These are phyloP conservation scores for Diversispora eburnea DNA, from an alignment of 192 early-diverging fungal genomes.

Conservation along the genomic window DNA sequence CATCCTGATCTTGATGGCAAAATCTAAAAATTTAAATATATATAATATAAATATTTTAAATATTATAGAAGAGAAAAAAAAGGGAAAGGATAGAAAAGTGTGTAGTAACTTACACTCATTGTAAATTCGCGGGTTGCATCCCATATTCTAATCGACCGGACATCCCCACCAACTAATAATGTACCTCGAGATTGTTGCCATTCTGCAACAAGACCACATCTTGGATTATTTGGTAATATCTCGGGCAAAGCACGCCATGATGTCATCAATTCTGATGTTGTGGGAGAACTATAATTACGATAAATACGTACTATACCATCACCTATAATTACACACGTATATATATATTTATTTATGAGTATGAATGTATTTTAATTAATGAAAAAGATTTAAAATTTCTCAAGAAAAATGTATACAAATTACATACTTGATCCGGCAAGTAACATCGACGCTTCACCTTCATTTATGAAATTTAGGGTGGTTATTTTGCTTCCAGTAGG, in stretches of 20 bases:
- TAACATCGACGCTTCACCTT: conserved; percentile 80
- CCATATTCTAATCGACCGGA: conserved; percentile 68
- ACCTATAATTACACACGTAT: conserved; percentile 48
- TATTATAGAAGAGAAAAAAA: too few relatives aligned
- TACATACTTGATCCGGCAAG: conserved; percentile 73
- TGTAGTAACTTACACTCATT: conserved; percentile 49
- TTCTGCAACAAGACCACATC: conserved; percentile 62
- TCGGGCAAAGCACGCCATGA: conserved; percentile 77
- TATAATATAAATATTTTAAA: neutral
- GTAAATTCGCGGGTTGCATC: conserved; percentile 74
- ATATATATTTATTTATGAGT: neutral
- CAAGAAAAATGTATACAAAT: neutral
- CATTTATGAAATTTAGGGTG: conserved; percentile 84
- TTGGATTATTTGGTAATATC: conserved; percentile 52
- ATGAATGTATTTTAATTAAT: neutral
- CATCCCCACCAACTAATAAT: conserved; percentile 66
- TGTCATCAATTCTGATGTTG: conserved; percentile 60
- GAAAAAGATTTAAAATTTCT: neutral
- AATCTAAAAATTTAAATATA: conserved; percentile 38
- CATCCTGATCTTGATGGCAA: conserved; percentile 53
- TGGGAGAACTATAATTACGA: conserved; percentile 59
- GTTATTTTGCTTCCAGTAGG: conserved; percentile 67
- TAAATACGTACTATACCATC: conserved; percentile 79
- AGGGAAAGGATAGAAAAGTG: too few relatives aligned
- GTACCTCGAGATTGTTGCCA: conserved; percentile 76